Evolutionary conservation across 2,329 filamentous ascomycete species (phyloP), one percentile per base, ranked within the genome.

Genomic region (Trichophyton mentagrophytes): DNA sequence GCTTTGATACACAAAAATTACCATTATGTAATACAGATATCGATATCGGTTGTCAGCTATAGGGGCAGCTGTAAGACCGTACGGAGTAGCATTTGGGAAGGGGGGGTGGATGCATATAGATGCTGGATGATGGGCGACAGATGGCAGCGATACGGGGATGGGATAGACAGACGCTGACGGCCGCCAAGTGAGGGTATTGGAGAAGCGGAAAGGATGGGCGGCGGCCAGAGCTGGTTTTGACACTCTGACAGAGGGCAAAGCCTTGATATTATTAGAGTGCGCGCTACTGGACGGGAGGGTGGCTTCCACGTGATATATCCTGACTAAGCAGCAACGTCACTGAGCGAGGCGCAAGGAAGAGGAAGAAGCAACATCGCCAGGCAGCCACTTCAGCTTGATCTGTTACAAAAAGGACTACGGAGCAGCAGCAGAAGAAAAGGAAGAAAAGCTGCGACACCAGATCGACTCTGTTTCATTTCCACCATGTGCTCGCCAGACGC

Each of bases 401-500:
- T 44, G 5, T 44, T 44, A 44, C 13, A 44, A 44, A 44, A 44
- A 3, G n/a, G 25, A 33, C 11, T 17, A 33, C 9, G 7, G 53
- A 56, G n/a, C 27, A 25, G 27, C 11, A 56, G 15, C 11, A 25
- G 33, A 30, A 57, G 55, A 38, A 57, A 15, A 57, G n/a, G 38
- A 38, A 38, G 20, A 20, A n/a, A 9, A 13, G 27, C 27, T 30
- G 27, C 27, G 27, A 30, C 27, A 30, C 27, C 27, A 30, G 27
- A 30, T 38, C 55, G 38, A 57, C 20, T 20, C 27, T 3, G 38
- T 33, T 17, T 56, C 27, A 30, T 56, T 30, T 56, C 38, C 55
- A 40, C 33, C 15, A 84, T 84, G 82, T 84, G 82, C 71, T 76
- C 80, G 69, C 78, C 79, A 67, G 82, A 85, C 72, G 76, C 83